A percentile compares a stretch with the other conserved stretches of the same genome.
phyloP scores from a whole-genome alignment of 2,329 filamentous ascomycete genomes.

The Talaromyces piceae region DNA sequence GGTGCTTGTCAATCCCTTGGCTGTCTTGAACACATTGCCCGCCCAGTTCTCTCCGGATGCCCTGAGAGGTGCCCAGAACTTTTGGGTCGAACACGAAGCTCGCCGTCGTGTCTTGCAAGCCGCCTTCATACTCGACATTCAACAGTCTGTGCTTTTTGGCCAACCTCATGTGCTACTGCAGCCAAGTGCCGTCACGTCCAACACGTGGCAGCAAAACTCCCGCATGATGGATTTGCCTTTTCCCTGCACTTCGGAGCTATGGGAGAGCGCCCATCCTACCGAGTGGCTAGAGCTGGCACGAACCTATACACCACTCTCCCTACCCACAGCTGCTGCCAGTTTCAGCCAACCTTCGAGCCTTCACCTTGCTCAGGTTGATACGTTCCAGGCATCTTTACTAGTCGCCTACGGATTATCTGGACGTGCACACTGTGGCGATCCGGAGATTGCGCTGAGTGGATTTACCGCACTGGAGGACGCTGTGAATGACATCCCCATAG shows the following conservation, averaged over 20 bases:
- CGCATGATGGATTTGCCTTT: conserved; percentile 20
- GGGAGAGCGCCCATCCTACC: conserved; percentile 22
- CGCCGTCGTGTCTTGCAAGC: conserved; percentile 28
- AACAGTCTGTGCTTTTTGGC: conserved; percentile 25
- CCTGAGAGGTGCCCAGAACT: conserved; percentile 23
- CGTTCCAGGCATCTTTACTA: conserved; percentile 19
- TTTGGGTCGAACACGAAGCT: conserved; percentile 30
- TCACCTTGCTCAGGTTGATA: conserved; percentile 12
- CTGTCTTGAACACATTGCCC: conserved; percentile 22
- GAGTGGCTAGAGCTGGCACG: conserved; percentile 21
- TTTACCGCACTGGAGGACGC: conserved; percentile 11
- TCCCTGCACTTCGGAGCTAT: conserved; percentile 24
- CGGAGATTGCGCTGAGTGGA: conserved; percentile 10
- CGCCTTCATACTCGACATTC: conserved; percentile 26
- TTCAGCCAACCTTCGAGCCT: conserved; percentile 7
- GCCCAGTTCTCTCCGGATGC: conserved; percentile 16
- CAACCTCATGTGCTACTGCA: conserved; percentile 24
- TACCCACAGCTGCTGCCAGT: conserved; percentile 13
- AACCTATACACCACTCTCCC: conserved; percentile 11
- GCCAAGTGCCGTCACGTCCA: conserved; percentile 9
- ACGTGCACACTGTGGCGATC: conserved; percentile 6
- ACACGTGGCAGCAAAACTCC: conserved; percentile 10
- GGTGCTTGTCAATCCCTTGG: conserved; percentile 22
- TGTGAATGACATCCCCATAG: background rate
- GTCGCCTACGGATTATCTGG: conserved; percentile 16